phyloP scores from a whole-genome alignment of 2,329 filamentous ascomycete species.

The Xylaria sp. region DNA sequence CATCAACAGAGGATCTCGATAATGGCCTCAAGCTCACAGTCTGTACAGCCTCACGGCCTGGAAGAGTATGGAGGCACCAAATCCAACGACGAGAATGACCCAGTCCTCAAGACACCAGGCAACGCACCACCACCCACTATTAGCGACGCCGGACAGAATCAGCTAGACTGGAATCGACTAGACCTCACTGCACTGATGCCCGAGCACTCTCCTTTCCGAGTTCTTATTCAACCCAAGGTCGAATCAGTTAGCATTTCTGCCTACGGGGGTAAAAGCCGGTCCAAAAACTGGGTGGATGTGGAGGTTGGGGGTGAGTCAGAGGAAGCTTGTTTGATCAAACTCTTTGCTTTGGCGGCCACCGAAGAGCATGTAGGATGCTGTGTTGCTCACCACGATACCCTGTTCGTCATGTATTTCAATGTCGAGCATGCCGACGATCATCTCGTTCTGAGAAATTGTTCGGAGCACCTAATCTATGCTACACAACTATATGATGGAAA shows the following conservation, averaged over 20 bases:
- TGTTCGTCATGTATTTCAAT: constrained; percentile 15
- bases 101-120: background rate
- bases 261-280: background rate
- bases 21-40: background rate
- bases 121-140: background rate
- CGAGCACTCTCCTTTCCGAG: background rate
- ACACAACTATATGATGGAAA: background rate
- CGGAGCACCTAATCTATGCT: background rate
- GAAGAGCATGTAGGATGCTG: constrained; percentile 12
- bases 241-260: background rate
- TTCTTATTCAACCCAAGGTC: constrained; percentile 8
- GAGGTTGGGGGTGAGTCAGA: background rate
- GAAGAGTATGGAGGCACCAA: background rate
- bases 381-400: background rate
- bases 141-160: background rate
- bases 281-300: constrained; percentile 11
- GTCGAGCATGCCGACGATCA: background rate
- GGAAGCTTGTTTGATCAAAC: background rate
- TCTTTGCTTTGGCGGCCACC: constrained; percentile 15
- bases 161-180: constrained; percentile 3
- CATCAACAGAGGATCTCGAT: background rate
- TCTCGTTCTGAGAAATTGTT: constrained; percentile 6
- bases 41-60: background rate
- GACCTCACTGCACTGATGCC: background rate
- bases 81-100: background rate